phyloP scores from a whole-genome alignment of 441 rosid genomes.

The Dalechampia spathulata region DNA sequence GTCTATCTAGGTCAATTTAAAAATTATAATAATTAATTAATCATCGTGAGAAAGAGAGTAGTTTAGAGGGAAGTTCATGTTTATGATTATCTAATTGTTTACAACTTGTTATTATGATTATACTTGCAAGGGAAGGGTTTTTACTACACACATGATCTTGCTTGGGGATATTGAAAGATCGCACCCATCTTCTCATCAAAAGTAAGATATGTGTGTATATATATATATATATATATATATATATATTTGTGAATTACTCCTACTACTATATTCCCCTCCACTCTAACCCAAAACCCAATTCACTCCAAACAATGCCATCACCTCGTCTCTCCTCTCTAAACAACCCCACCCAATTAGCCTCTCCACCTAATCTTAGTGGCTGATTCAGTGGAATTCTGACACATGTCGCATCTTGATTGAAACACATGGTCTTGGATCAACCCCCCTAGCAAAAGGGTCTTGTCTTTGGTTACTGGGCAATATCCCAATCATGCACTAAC shows the following conservation, averaged over 20 bases:
- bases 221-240: too few relatives aligned
- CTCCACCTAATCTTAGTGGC: slow-evolving; percentile 14
- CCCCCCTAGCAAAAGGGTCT: slow-evolving; percentile 14
- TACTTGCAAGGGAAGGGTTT: too few relatives aligned
- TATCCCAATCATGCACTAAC: slow-evolving; percentile 50
- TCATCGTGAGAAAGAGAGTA: not conserved
- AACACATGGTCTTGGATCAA: slow-evolving; percentile 15
- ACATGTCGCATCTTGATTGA: slow-evolving; percentile 26
- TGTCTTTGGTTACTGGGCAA: slow-evolving; percentile 30
- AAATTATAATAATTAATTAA: too few relatives aligned
- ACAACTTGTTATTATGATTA: too few relatives aligned
- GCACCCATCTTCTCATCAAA: slow-evolving; percentile 27
- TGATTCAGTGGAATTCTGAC: slow-evolving; percentile 8
- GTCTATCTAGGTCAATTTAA: too few relatives aligned
- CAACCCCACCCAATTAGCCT: slow-evolving; percentile 17
- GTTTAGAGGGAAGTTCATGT: not conserved
- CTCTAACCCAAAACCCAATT: slow-evolving; percentile 21
- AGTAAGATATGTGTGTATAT: too few relatives aligned
- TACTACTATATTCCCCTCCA: too few relatives aligned
- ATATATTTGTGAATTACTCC: too few relatives aligned
- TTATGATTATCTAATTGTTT: slow-evolving; percentile 15
- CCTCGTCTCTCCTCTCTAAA: not conserved
- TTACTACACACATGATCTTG: slow-evolving; percentile 74
- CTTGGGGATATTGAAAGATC: slow-evolving; percentile 47
- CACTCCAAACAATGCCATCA: slow-evolving; percentile 16